These are phyloP conservation scores for Cryphonectria carpinicola DNA, from an alignment of 2,329 filamentous ascomycete species.

Conservation along the genomic window DNA sequence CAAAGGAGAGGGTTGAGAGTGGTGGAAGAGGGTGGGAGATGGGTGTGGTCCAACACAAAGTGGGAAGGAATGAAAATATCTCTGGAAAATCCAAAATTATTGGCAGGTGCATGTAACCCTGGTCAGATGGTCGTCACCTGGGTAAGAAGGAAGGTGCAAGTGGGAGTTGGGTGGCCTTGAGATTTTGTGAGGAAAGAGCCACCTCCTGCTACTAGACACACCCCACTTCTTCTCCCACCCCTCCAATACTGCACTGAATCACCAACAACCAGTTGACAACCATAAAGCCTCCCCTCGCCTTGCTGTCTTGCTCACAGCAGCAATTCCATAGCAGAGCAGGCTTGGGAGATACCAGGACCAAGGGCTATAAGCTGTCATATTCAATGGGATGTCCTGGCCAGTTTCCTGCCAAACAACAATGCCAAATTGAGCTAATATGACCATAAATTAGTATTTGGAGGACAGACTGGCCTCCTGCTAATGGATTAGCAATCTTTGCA, in stretches of 20 bases:
- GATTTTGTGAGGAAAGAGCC: neutral
- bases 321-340: neutral
- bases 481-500: neutral
- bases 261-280: neutral
- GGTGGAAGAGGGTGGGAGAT: neutral
- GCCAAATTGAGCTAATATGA: neutral
- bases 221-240: neutral
- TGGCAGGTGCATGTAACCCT: neutral
- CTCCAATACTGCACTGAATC: neutral
- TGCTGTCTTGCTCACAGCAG: neutral
- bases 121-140: neutral
- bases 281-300: neutral
- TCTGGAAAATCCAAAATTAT: neutral
- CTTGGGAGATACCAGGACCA: neutral
- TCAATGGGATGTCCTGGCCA: neutral
- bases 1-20: too few relatives aligned
- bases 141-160: neutral
- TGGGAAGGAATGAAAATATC: neutral
- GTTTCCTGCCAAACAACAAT: neutral
- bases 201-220: slow-evolving; percentile 3
- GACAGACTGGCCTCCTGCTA: neutral
- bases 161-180: neutral
- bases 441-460: neutral
- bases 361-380: neutral
- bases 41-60: slow-evolving; percentile 1